Evolutionary conservation across 2,329 filamentous ascomycete genomes (phyloP).

Genomic region (Colletotrichum noveboracense): DNA sequence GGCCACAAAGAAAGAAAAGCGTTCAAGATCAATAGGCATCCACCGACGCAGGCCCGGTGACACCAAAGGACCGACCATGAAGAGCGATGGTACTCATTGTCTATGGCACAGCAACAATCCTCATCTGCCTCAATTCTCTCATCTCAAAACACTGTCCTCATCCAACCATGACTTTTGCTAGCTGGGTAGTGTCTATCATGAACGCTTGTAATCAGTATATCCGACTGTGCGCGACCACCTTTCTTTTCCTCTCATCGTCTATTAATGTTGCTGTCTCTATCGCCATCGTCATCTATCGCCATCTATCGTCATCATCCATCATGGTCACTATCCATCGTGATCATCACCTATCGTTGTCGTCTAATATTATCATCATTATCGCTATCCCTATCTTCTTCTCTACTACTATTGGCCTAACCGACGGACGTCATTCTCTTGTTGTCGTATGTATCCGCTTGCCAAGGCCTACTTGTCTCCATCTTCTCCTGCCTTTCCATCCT

Average conservation of each 20-base stretch:
- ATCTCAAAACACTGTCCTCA: not conserved
- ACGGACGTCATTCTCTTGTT: not conserved
- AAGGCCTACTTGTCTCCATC: not conserved
- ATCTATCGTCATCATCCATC: too few relatives aligned
- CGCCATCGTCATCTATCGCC: too few relatives aligned
- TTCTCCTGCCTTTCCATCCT: not conserved
- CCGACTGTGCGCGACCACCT: too few relatives aligned
- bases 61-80: not conserved
- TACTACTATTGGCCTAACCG: too few relatives aligned
- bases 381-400: too few relatives aligned
- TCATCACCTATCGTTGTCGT: too few relatives aligned
- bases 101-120: not conserved
- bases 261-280: too few relatives aligned
- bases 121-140: not conserved
- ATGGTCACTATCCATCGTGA: too few relatives aligned
- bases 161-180: not conserved
- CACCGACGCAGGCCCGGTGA: not conserved
- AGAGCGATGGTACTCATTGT: not conserved
- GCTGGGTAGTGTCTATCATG: too few relatives aligned
- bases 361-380: too few relatives aligned
- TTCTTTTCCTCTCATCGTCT: too few relatives aligned
- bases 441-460: not conserved
- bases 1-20: not conserved
- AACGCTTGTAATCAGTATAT: too few relatives aligned
- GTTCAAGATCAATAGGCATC: not conserved